phyloP scores from a whole-genome alignment of 331 rosid genomes.

The Quercus tomentella region DNA sequence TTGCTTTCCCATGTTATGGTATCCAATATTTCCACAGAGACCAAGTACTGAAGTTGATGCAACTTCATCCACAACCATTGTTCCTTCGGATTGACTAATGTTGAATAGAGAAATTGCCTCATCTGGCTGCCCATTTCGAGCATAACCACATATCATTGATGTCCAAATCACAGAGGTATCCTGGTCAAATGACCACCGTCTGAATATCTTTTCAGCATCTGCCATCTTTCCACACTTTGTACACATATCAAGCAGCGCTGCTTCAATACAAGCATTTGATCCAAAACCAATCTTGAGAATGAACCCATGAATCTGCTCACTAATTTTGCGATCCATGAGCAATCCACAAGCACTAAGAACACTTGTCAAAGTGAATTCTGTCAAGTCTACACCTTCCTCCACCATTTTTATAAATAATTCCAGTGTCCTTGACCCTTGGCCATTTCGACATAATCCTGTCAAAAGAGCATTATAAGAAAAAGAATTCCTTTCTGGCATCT shows the following conservation, averaged over 20 bases:
- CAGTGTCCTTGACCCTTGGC: conserved; percentile 51
- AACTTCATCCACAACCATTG: conserved; percentile 63
- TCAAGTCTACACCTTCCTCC: conserved; percentile 47
- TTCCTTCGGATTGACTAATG: conserved; percentile 45
- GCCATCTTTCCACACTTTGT: conserved; percentile 69
- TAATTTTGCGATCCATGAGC: conserved; percentile 36
- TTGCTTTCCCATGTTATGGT: conserved; percentile 77
- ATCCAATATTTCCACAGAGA: conserved; percentile 67
- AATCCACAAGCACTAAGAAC: conserved; percentile 63
- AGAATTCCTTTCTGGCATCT: conserved; percentile 58
- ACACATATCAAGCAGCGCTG: conserved; percentile 78
- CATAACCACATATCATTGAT: conserved; percentile 75
- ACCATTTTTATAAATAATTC: conserved; percentile 55
- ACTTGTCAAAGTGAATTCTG: conserved; percentile 63
- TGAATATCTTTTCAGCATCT: conserved; percentile 60
- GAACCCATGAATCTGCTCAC: conserved; percentile 77
- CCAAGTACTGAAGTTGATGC: conserved; percentile 54
- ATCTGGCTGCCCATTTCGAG: conserved; percentile 51
- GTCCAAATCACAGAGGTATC: conserved; percentile 54
- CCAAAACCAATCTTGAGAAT: conserved; percentile 60
- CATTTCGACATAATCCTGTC: conserved; percentile 71
- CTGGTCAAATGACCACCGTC: conserved; percentile 45
- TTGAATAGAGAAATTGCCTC: conserved; percentile 65
- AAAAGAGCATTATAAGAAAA: conserved; percentile 60
- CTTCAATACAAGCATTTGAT: conserved; percentile 57